Evolutionary conservation across 2,329 filamentous ascomycete species (phyloP), one percentile per base, ranked within the genome.

Genomic region (Exophiala sp.): DNA sequence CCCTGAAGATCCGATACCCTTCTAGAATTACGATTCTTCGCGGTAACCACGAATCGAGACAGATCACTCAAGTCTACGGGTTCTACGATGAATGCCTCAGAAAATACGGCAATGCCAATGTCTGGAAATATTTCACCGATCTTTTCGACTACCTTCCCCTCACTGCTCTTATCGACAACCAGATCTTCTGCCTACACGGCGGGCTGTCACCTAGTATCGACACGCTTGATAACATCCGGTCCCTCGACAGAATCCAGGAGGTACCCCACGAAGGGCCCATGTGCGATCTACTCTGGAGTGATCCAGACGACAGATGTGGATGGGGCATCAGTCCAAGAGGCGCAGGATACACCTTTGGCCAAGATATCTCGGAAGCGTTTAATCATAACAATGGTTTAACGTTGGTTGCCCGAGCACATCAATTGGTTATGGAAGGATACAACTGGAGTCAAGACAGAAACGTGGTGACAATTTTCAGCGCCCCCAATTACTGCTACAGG

Each of bases 391-490:
- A 99, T 68, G 92, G 91, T 53, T 77, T 99, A 74, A 97, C 92
- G 50, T 79, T 97, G 59, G 95, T 99, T 69, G 94, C 94, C 57
- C 83, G 94, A 73, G 94, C 94, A 52, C 94, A 99, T 80, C 94
- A 99, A 77, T 78, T 99, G 71, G 94, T 99, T 57, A 99, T 97
- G 92, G 94, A 99, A 73, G 94, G 94, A 45, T 99, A 97, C 75
- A 99, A 97, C 72, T 99, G 94, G 94, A 96, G 91, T 62, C 94
- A 97, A 73, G 94, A 97, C 71, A 80, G 92, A 63, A 97, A 99
- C 65, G 94, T 99, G 47, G 94, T 99, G 58, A 99, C 94, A 35
- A 97, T 99, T 68, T 99, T 99, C 78, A 81, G 68, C 85, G 88
- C 88, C 50, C 88, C 88, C 60, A 92, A 92, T 73, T 99, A 99